A percentile compares a stretch with the other conserved stretches of the same genome.
Conservation (phyloP, 1,284 basidiomycete genomes). For the Malassezia pachydermatis region DNA sequence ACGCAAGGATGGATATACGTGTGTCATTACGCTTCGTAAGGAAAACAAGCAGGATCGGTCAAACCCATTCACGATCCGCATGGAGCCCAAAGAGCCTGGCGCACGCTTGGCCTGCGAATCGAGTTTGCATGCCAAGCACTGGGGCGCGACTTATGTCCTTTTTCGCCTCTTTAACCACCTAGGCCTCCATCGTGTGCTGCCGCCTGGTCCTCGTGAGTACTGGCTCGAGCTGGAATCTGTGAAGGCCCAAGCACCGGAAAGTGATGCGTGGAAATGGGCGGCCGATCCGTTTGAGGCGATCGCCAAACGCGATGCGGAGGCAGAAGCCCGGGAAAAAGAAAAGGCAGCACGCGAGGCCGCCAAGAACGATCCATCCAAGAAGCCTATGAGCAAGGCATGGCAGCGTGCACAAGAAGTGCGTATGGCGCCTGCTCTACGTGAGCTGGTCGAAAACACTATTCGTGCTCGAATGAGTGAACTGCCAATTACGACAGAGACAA, state of each 20-base stretch:
- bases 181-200: conserved; percentile 36
- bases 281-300: conserved; percentile 45
- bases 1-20: conserved; percentile 31
- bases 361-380: conserved; percentile 21
- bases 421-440: conserved; percentile 67
- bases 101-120: conserved; percentile 28
- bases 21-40: conserved; percentile 39
- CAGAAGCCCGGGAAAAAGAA: conserved; percentile 28
- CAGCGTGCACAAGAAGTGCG: conserved; percentile 67
- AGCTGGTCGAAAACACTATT: conserved; percentile 71
- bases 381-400: conserved; percentile 54
- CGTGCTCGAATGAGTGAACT: conserved; percentile 56
- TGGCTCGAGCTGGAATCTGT: conserved; percentile 40
- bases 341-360: conserved; percentile 22
- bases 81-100: conserved; percentile 42
- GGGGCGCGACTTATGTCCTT: conserved; percentile 48
- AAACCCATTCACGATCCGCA: conserved; percentile 30
- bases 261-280: conserved; percentile 41
- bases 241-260: conserved; percentile 32
- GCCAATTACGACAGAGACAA: conserved; percentile 19
- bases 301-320: conserved; percentile 31
- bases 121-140: conserved; percentile 41
- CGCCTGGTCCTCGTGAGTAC: conserved; percentile 45
- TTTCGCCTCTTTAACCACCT: conserved; percentile 44
- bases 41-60: conserved; percentile 43